Evolutionary conservation across 1,284 basidiomycete species (phyloP).

Genomic region (Apiotrichum sp.): DNA sequence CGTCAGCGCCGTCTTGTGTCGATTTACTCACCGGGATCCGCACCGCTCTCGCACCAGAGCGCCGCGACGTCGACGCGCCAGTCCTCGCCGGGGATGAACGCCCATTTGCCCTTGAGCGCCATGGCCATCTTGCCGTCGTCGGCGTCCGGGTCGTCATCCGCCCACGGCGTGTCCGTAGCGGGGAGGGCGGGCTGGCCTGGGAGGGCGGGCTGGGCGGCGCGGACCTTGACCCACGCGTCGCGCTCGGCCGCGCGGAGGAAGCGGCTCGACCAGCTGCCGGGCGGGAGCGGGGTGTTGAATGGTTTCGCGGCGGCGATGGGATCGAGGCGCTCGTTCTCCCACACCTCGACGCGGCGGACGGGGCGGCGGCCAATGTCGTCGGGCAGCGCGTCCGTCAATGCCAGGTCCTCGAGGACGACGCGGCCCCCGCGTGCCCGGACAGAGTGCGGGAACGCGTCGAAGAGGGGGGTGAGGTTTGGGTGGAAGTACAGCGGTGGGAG

Average conservation of each 20-base stretch:
- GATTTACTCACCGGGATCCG: slow-evolving; percentile 33
- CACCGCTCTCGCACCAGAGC: slow-evolving; percentile 37
- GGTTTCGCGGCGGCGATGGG: slow-evolving; percentile 26
- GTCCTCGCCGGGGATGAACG: slow-evolving; percentile 42
- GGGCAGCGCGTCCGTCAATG: slow-evolving; percentile 36
- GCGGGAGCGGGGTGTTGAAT: slow-evolving; percentile 7
- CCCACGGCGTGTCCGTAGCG: slow-evolving; percentile 8
- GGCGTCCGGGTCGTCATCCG: slow-evolving; percentile 19
- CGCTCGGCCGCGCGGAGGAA: slow-evolving; percentile 37
- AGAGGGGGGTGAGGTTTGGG: slow-evolving; percentile 33
- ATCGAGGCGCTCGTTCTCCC: slow-evolving; percentile 46
- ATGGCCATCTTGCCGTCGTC: slow-evolving; percentile 32
- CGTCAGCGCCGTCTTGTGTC: neutral
- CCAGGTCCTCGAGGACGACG: slow-evolving; percentile 25
- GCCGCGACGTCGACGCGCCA: slow-evolving; percentile 44
- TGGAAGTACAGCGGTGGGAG: slow-evolving; percentile 40
- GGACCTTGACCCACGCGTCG: slow-evolving; percentile 38
- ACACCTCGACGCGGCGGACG: slow-evolving; percentile 39
- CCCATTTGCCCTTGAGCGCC: slow-evolving; percentile 39
- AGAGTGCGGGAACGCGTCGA: slow-evolving; percentile 23
- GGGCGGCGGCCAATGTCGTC: slow-evolving; percentile 31
- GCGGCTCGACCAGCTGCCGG: slow-evolving; percentile 26
- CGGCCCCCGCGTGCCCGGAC: slow-evolving; percentile 17
- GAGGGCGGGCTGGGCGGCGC: neutral
- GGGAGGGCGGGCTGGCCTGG: no score